Percentiles rank a stretch among this genome's conserved stretches.
Evolutionary conservation across 2,329 filamentous ascomycete species (phyloP).

Genomic region (Venturia oleaginea): DNA sequence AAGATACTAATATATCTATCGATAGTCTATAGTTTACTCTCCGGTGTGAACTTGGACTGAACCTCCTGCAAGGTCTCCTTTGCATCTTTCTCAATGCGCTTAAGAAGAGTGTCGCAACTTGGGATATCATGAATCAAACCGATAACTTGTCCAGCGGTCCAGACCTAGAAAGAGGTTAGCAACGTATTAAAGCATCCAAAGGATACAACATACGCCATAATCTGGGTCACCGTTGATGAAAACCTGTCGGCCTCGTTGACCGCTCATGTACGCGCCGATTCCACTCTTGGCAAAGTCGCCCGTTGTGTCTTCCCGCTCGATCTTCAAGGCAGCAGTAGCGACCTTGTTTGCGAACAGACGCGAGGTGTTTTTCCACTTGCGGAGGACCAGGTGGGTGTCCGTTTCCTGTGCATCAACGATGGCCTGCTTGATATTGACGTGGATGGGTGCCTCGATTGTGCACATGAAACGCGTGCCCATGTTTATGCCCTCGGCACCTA

Average conservation of each 20-base stretch:
- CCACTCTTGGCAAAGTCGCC: conserved; percentile 87
- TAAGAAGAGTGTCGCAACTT: conserved; percentile 20
- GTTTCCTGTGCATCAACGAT: conserved; percentile 86
- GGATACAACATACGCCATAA: conserved; percentile 59
- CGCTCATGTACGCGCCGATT: conserved; percentile 77
- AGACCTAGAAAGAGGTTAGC: conserved; percentile 53
- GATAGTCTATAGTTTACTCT: conserved; percentile 12
- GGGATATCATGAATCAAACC: conserved; percentile 37
- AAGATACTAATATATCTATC: conserved; percentile 3
- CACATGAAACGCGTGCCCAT: conserved; percentile 99
- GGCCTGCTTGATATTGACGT: conserved; percentile 84
- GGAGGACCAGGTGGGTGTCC: conserved; percentile 78
- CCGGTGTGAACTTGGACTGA: conserved; percentile 1
- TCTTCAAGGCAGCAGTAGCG: conserved; percentile 65
- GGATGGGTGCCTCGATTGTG: conserved; percentile 86
- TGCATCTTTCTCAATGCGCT: conserved; percentile 23
- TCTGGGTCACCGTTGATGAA: conserved; percentile 88
- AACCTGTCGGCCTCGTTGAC: conserved; percentile 82
- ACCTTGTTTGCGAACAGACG: conserved; percentile 88
- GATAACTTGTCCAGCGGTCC: conserved; percentile 96
- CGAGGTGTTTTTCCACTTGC: conserved; percentile 88
- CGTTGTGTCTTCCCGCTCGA: conserved; percentile 72
- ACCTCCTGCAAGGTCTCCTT: conserved; percentile 20
- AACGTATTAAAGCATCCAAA: background rate
- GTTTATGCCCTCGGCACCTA: conserved; percentile 91